Evolutionary conservation across 371 early-diverging fungal genomes (phyloP), one percentile per base, ranked within the genome.

Genomic region (Mortierella sp.): DNA sequence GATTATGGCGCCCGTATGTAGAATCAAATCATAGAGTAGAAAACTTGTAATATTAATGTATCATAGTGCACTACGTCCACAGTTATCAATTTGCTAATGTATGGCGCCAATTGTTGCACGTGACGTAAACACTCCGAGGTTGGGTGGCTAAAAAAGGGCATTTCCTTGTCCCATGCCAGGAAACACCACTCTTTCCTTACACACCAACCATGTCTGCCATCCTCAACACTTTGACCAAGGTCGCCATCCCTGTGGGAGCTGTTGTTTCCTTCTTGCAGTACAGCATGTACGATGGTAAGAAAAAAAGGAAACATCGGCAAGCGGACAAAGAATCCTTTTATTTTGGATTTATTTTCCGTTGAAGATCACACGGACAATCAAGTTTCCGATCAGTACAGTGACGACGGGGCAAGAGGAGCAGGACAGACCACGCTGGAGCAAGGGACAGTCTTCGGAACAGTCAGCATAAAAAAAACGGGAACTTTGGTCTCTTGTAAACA

Each of bases 251-350:
- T 54, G 73, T 96, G 73, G 96, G 96, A 77, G 90, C 92, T 52
- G 91, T 89, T 65, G 90, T 93, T 11, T 90, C 92, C 71, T 94
- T 95, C 75, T 77, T 93, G 42, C 96, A 97, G 89, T 92, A 93
- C 77, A 92, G 95, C 90, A 96, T 98, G 92, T 98, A 97, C 89
- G 97, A 98, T 90, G 99, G 97, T 96, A 94, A 84, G 93, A 47
- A 45, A 34, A 9, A 11, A 52, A 14, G 38, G 31, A 55, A 70
- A 34, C 63, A 63, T 1, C 1, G 31, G 31, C 60, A 13, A 31
- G 31, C 28, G 26, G 28, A 19, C 63, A 7, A 34, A 50, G 50
- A 34, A 60, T 60, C 63, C 6, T 63, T 60, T 63, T 19, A 5
- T 34, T 28, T 34, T 63, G 63, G 8, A 16, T 31, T 7, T 63